Evolutionary conservation across 306 rosid species (phyloP).

Genomic region (Geum urbanum): DNA sequence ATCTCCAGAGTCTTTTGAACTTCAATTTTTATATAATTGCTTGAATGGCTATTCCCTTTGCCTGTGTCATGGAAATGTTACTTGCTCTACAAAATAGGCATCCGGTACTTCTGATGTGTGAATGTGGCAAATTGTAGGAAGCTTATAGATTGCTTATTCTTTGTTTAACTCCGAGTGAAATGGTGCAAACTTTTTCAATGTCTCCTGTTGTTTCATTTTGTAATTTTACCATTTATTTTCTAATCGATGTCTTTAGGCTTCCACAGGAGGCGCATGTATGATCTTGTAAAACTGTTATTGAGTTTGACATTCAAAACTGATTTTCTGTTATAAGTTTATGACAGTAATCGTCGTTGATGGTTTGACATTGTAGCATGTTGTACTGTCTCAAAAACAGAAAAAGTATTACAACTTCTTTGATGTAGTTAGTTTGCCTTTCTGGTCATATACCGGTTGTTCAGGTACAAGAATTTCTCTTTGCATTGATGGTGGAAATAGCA

Average conservation of each 20-base stretch:
- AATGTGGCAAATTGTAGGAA: neutral
- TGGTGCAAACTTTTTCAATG: neutral
- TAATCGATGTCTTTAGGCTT: neutral
- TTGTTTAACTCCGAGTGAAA: neutral
- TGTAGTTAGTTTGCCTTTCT: neutral
- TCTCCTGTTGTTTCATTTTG: neutral
- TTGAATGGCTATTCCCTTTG: neutral
- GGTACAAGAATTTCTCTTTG: neutral
- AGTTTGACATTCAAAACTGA: neutral
- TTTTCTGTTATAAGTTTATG: neutral
- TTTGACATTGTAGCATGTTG: neutral
- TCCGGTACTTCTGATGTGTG: neutral
- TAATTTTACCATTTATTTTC: neutral
- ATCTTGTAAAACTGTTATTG: neutral
- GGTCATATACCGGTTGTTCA: neutral
- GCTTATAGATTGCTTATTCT: neutral
- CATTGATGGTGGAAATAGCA: too few relatives aligned
- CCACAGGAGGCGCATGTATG: neutral
- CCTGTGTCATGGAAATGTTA: neutral
- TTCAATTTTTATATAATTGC: neutral
- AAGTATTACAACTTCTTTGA: too few relatives aligned
- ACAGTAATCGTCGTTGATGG: neutral
- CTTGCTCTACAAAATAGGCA: neutral
- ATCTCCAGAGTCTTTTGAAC: neutral
- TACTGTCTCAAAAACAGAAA: neutral